Evolutionary conservation across 176 grass and related monocot genomes (phyloP), one percentile per base, ranked within the genome.

Genomic region (Elaeis guineensis): DNA sequence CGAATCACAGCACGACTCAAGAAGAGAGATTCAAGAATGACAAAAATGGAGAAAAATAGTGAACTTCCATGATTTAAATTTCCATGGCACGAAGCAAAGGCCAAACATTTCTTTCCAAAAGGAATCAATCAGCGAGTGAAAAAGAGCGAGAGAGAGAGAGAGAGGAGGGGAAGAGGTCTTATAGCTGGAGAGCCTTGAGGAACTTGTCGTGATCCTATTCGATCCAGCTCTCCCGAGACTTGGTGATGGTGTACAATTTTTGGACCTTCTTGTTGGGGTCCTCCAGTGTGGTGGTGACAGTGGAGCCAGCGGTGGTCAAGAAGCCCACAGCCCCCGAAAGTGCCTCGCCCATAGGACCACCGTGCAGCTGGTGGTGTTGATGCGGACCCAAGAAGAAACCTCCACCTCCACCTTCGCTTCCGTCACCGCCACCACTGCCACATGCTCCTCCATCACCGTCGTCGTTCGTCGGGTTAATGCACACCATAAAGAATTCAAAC

Each of bases 181-280:
- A 91, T 83, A 91, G 87, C 76, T 91, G 87, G 49, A 91, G 83
- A 3, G 87, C 87, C 77, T 91, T 83, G 21, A 91, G 87, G 74
- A 91, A 91, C 72, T 91, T 91, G 59, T 91, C 87, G 65, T 91
- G 87, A 72, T 91, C 87, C 69, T 86, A 83, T 79, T 91, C 87
- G 65, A 83, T 91, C 87, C 87, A 91, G 83, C 83, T 91, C 83
- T 91, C 87, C 14, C 87, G 73, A 16, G 87, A 91, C 76, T 91
- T 91, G 32, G 82, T 86, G 77, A 91, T 91, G 69, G 87, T 91
- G 73, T 91, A 91, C 30, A 83, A 83, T 72, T 91, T 91, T 56
- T 83, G 51, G 51, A 91, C 79, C 83, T 91, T 91, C 87, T 83
- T 91, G 72, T 82, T 91, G 52, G 63, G 62, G 70, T 91, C 87